These are phyloP conservation scores for Bruguiera parviflora DNA, from an alignment of 345 rosid species.

Conservation along the genomic window DNA sequence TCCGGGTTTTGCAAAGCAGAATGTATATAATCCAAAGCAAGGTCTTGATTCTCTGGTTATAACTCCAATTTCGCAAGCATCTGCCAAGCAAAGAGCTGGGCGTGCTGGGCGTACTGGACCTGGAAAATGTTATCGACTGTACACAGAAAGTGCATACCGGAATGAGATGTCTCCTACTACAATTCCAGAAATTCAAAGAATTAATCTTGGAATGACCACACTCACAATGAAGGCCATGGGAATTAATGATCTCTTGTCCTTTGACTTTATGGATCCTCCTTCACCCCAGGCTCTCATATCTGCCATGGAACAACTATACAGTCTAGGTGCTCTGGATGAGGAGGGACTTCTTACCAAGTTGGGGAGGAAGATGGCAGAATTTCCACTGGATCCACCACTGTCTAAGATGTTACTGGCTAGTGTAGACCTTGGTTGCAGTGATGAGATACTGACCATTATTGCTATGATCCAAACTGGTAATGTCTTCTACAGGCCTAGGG, in stretches of 20 bases:
- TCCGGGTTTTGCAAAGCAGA: constrained; percentile 84
- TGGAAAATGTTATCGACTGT: constrained; percentile 81
- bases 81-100: constrained; percentile 84
- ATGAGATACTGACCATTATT: constrained; percentile 84
- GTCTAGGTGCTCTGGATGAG: constrained; percentile 87
- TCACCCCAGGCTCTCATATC: constrained; percentile 80
- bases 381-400: constrained; percentile 89
- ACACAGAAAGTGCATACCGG: constrained; percentile 78
- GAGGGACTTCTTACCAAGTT: constrained; percentile 88
- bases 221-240: constrained; percentile 95
- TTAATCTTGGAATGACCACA: constrained; percentile 68
- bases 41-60: constrained; percentile 76
- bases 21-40: constrained; percentile 78
- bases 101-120: constrained; percentile 95
- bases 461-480: constrained; percentile 93
- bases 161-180: constrained; percentile 81
- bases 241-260: constrained; percentile 68
- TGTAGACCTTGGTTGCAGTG: constrained; percentile 95
- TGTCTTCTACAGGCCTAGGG: constrained; percentile 89
- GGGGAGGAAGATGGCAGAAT: constrained; percentile 97
- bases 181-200: constrained; percentile 88
- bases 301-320: constrained; percentile 87
- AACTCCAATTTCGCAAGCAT: constrained; percentile 88
- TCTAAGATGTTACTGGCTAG: constrained; percentile 95
- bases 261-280: constrained; percentile 80